Evolutionary conservation across 805 yeast species (phyloP).

Genomic region (Metschnikowia baotianmanensis): DNA sequence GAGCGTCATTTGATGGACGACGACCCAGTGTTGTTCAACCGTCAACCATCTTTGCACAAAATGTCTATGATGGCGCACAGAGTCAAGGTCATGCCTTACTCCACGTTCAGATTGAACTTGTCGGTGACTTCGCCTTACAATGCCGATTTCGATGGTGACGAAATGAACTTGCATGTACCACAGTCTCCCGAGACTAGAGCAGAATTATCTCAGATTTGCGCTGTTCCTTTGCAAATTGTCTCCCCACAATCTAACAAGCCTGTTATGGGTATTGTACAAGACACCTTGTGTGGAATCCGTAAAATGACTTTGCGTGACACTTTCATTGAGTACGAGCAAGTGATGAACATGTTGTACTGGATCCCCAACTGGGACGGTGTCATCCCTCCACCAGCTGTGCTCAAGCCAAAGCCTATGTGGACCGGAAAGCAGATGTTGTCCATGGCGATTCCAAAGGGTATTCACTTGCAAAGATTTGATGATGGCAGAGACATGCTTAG

Average conservation of each 20-base stretch:
- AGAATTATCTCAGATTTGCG: conserved; percentile 90
- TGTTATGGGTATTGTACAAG: conserved; percentile 99
- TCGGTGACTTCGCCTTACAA: conserved; percentile 99
- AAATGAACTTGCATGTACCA: conserved; percentile 99
- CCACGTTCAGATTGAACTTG: conserved; percentile 92
- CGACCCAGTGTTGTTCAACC: conserved; percentile 96
- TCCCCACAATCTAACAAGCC: conserved; percentile 99
- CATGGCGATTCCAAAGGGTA: conserved; percentile 92
- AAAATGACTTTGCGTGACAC: conserved; percentile 90
- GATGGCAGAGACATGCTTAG: conserved; percentile 79
- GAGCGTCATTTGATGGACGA: conserved; percentile 97
- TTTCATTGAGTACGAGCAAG: conserved; percentile 88
- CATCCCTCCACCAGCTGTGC: conserved; percentile 90
- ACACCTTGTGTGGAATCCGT: conserved; percentile 94
- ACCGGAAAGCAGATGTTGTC: conserved; percentile 94
- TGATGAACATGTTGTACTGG: conserved; percentile 96
- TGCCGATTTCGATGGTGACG: conserved; percentile 99
- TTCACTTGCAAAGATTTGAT: conserved; percentile 90
- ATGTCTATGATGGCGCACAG: conserved; percentile 99
- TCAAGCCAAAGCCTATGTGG: conserved; percentile 96
- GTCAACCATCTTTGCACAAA: conserved; percentile 98
- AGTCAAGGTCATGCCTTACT: conserved; percentile 97
- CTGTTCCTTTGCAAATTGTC: conserved; percentile 96
- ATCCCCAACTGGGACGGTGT: conserved; percentile 99
- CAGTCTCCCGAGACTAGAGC: conserved; percentile 98